Percentiles rank a stretch among this genome's conserved stretches.
phyloP scores from a whole-genome alignment of 1,139 yeast species.

The Protomyces pachydermus region DNA sequence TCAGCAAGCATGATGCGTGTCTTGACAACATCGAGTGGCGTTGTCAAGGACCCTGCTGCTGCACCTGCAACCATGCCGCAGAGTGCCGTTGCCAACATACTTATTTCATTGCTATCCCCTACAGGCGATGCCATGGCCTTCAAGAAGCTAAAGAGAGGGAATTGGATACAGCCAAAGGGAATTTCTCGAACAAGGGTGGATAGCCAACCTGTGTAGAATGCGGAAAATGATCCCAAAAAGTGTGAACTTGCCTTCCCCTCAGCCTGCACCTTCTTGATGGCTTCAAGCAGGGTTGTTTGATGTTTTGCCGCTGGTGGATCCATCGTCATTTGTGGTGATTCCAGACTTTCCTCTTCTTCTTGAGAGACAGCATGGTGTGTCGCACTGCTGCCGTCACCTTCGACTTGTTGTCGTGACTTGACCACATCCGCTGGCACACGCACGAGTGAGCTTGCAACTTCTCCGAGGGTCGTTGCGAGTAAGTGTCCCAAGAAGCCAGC shows the following conservation, averaged over 20 bases:
- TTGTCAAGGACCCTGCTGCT: slow-evolving; percentile 85
- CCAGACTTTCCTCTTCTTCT: neutral
- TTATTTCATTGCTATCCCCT: slow-evolving; percentile 42
- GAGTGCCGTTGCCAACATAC: slow-evolving; percentile 75
- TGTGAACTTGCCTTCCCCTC: slow-evolving; percentile 7
- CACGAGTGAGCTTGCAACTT: slow-evolving; percentile 83
- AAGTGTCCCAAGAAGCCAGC: slow-evolving; percentile 13
- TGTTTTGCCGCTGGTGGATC: neutral
- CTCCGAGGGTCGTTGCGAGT: slow-evolving; percentile 81
- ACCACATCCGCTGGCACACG: slow-evolving; percentile 96
- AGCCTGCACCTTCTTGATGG: slow-evolving; percentile 7
- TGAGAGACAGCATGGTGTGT: neutral
- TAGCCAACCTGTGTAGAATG: slow-evolving; percentile 87
- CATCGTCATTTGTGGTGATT: neutral
- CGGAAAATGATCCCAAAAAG: slow-evolving; percentile 50
- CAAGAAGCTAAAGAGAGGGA: slow-evolving; percentile 82
- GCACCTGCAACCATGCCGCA: slow-evolving; percentile 98
- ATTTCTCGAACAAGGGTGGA: slow-evolving; percentile 91
- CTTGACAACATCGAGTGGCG: slow-evolving; percentile 88
- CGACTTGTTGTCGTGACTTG: slow-evolving; percentile 67
- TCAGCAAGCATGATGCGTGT: slow-evolving; percentile 79
- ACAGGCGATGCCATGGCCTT: slow-evolving; percentile 53
- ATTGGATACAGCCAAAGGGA: slow-evolving; percentile 91
- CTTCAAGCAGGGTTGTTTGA: slow-evolving; percentile 1
- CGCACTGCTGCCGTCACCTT: slow-evolving; percentile 48